phyloP scores from a whole-genome alignment of 1,139 yeast genomes.

The Yamadazyma trypodendri region DNA sequence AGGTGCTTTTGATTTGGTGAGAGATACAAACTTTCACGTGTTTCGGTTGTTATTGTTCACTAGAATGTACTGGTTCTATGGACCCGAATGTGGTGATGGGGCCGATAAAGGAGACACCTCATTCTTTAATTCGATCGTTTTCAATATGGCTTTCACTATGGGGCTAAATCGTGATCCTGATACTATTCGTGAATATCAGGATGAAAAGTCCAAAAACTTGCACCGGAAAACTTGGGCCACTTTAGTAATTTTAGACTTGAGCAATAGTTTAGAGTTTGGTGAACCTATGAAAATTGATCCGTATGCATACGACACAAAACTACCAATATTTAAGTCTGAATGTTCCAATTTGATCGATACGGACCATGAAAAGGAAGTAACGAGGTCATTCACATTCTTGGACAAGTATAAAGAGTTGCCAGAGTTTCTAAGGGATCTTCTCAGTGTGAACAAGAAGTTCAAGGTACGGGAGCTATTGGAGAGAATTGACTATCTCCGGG shows the following conservation, averaged over 20 bases:
- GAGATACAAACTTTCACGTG: constrained; percentile 3
- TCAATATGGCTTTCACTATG: constrained; percentile 41
- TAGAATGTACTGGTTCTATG: constrained; percentile 36
- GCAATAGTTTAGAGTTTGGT: constrained; percentile 37
- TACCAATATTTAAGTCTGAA: constrained; percentile 20
- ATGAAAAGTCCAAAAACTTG: constrained; percentile 28
- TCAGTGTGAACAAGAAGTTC: constrained; percentile 10
- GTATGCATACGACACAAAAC: constrained; percentile 32
- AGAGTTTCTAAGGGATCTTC: constrained; percentile 11
- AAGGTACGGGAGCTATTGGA: constrained; percentile 11
- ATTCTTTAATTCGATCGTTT: constrained; percentile 34
- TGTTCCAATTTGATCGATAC: constrained; percentile 26
- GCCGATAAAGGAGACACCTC: constrained; percentile 50
- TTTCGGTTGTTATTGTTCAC: constrained; percentile 42
- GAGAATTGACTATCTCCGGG: constrained; percentile 9
- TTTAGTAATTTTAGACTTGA: constrained; percentile 32
- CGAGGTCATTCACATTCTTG: constrained; percentile 12
- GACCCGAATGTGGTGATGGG: constrained; percentile 51
- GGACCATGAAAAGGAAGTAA: constrained; percentile 23
- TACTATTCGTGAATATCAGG: neutral
- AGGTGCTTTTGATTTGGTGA: constrained; percentile 30
- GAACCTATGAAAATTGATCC: constrained; percentile 31
- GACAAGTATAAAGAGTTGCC: constrained; percentile 11
- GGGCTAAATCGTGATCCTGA: constrained; percentile 47
- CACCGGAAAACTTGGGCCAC: constrained; percentile 24